Evolutionary conservation across 2,329 filamentous ascomycete species (phyloP).

Genomic region (Pochonia chlamydosporia): DNA sequence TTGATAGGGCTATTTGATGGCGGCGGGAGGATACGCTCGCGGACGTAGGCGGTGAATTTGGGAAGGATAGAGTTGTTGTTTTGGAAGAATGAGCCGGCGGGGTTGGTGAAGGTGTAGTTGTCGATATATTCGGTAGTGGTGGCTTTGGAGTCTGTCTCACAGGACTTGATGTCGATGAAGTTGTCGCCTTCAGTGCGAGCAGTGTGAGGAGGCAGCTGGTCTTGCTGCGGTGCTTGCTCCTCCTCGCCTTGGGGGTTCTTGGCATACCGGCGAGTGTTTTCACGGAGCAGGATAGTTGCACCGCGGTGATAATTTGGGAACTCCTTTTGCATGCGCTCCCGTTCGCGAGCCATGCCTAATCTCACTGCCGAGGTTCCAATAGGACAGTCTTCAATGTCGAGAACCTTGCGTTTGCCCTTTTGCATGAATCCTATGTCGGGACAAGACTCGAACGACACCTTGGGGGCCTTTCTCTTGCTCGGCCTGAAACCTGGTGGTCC

Average conservation of each 20-base stretch:
- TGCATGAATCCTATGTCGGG: constrained; percentile 87
- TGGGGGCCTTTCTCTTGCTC: constrained; percentile 39
- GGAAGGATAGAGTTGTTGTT: constrained; percentile 99
- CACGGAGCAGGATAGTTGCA: constrained; percentile 82
- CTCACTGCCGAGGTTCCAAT: constrained; percentile 86
- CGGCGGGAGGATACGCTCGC: constrained; percentile 65
- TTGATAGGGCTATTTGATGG: constrained; percentile 48
- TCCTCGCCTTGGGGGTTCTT: constrained; percentile 32
- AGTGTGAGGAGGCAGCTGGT: constrained; percentile 24
- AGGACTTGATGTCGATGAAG: constrained; percentile 76
- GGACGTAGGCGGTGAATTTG: constrained; percentile 80
- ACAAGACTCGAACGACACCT: constrained; percentile 48
- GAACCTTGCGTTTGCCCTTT: constrained; percentile 71
- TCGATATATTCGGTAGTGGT: constrained; percentile 84
- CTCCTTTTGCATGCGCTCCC: constrained; percentile 67
- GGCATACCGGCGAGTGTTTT: constrained; percentile 66
- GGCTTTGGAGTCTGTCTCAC: constrained; percentile 79
- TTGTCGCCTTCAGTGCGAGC: constrained; percentile 45
- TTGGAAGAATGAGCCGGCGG: constrained; percentile 94
- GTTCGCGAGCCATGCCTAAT: constrained; percentile 70
- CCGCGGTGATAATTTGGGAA: constrained; percentile 69
- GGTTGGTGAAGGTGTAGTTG: constrained; percentile 80
- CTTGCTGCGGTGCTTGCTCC: constrained; percentile 17
- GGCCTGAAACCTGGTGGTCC: constrained; percentile 55
- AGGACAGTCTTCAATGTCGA: constrained; percentile 97